Conservation (phyloP, 2,329 filamentous ascomycete species). For the Ceratocystis papillata region DNA sequence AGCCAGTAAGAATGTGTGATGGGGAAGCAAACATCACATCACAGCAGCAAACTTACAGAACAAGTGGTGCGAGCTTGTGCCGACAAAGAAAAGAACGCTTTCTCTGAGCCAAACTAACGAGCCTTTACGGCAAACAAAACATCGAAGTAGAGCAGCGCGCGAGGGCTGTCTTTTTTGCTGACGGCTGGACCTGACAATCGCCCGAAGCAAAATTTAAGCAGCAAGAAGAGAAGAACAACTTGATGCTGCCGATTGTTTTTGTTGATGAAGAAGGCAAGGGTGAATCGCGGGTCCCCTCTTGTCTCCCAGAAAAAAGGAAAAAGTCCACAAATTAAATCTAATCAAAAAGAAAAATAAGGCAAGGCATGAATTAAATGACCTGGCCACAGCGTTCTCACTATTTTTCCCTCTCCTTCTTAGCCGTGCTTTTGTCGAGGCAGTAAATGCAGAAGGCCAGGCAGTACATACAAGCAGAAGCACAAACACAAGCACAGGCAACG, state of each 20-base stretch:
- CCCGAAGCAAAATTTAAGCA: neutral
- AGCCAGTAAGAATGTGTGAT: too few species aligned
- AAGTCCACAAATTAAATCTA: neutral
- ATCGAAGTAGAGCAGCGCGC: neutral
- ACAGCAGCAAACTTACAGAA: too few species aligned
- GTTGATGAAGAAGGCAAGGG: too few species aligned
- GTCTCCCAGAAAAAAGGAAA: neutral
- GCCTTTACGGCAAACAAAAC: conserved; percentile 10
- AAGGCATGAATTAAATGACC: conserved; percentile 5
- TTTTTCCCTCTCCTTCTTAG: neutral
- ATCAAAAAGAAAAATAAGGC: too few species aligned
- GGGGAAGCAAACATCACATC: too few species aligned
- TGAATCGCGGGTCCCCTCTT: too few species aligned
- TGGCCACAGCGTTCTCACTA: neutral
- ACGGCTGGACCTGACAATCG: neutral
- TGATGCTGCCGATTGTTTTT: too few species aligned
- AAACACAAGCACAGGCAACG: too few species aligned
- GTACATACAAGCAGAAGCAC: too few species aligned
- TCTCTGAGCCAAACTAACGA: neutral
- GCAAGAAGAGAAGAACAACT: neutral
- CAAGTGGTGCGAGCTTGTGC: neutral
- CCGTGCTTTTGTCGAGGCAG: neutral
- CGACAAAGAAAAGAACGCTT: conserved; percentile 15
- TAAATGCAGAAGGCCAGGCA: too few species aligned
- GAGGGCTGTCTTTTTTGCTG: neutral